phyloP scores from a whole-genome alignment of 2,329 filamentous ascomycete species.

The Aplosporella prunicola region DNA sequence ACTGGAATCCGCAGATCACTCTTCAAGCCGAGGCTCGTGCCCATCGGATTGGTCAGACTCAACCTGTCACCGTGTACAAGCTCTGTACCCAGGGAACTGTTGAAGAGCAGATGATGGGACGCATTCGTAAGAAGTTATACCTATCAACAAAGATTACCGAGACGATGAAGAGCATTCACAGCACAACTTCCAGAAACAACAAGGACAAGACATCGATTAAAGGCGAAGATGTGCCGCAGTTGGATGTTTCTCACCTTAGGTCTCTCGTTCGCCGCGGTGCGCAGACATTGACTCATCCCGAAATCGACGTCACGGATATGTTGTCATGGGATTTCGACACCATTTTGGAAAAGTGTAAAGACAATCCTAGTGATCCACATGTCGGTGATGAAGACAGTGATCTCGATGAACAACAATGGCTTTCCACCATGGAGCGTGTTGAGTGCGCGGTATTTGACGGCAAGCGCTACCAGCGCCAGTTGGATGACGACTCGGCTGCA shows the following conservation, averaged over 20 bases:
- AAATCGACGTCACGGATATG: slow-evolving; percentile 48
- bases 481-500: too few species aligned
- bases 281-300: slow-evolving; percentile 42
- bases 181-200: slow-evolving; percentile 17
- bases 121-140: slow-evolving; percentile 54
- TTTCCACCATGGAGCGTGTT: slow-evolving; percentile 47
- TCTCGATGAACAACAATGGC: slow-evolving; percentile 47
- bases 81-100: slow-evolving; percentile 48
- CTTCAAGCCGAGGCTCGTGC: slow-evolving; percentile 46
- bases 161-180: slow-evolving; percentile 46
- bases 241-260: slow-evolving; percentile 45
- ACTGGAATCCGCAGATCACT: slow-evolving; percentile 47
- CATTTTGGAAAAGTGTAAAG: slow-evolving; percentile 45
- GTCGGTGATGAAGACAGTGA: slow-evolving; percentile 24
- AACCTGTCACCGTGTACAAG: slow-evolving; percentile 47
- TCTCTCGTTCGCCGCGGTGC: slow-evolving; percentile 46
- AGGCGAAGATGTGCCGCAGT: slow-evolving; percentile 42
- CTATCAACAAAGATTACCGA: slow-evolving; percentile 52
- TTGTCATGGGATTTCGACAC: slow-evolving; percentile 48
- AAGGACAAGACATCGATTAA: slow-evolving; percentile 16
- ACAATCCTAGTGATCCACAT: slow-evolving; percentile 37
- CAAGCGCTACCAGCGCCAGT: slow-evolving; percentile 37
- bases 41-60: slow-evolving; percentile 46
- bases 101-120: slow-evolving; percentile 49
- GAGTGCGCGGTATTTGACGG: slow-evolving; percentile 50